Evolutionary conservation across 495 filamentous ascomycete species (phyloP).

Genomic region (Aspergillus homomorphus): DNA sequence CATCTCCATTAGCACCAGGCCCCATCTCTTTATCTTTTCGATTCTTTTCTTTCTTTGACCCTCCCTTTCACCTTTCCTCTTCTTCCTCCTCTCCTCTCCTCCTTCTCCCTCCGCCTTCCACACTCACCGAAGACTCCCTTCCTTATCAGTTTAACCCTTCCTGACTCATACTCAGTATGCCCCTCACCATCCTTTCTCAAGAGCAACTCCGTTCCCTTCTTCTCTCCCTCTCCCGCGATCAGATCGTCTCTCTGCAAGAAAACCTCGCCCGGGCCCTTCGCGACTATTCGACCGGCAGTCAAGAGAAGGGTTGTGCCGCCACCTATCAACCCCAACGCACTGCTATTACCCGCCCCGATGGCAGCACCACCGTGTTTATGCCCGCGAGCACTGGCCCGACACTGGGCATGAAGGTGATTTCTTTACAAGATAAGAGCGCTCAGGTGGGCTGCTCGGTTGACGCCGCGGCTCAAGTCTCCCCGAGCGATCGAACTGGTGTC

Average conservation of each 20-base stretch:
- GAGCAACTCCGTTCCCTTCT: constrained; percentile 66
- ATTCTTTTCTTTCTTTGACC: no score
- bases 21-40: neutral
- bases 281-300: constrained; percentile 72
- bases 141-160: neutral
- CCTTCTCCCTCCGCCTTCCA: neutral
- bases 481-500: constrained; percentile 16
- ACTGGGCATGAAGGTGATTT: constrained; percentile 63
- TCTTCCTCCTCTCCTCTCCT: neutral
- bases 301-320: constrained; percentile 55
- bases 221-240: constrained; percentile 64
- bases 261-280: constrained; percentile 73
- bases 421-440: constrained; percentile 37
- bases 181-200: constrained; percentile 73
- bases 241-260: constrained; percentile 62
- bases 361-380: constrained; percentile 89
- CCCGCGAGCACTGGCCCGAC: constrained; percentile 63
- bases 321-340: constrained; percentile 76
- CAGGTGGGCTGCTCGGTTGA: constrained; percentile 37
- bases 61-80: neutral
- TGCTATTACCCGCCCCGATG: constrained; percentile 63
- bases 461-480: constrained; percentile 15
- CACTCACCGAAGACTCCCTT: neutral
- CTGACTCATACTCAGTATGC: constrained; percentile 49
- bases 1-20: neutral